phyloP scores from a whole-genome alignment of 202 grass and related monocot genomes.

The Eragrostis tef region DNA sequence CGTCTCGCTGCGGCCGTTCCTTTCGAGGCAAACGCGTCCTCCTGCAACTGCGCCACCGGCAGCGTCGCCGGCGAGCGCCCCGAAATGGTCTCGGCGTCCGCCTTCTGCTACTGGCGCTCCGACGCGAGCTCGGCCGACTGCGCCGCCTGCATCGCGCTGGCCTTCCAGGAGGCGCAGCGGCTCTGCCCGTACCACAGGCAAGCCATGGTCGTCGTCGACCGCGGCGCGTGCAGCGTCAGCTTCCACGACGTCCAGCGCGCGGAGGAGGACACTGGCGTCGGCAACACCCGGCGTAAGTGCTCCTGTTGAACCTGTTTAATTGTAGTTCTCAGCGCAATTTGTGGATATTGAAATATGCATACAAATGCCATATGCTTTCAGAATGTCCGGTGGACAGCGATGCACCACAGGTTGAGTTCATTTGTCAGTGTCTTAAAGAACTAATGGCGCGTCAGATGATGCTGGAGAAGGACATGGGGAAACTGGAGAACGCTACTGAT shows the following conservation, averaged over 20 bases:
- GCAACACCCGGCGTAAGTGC: not conserved
- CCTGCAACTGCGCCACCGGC: not conserved
- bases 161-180: slow-evolving; percentile 15
- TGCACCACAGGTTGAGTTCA: not conserved
- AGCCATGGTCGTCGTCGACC: slow-evolving; percentile 31
- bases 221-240: slow-evolving; percentile 15
- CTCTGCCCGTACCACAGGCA: slow-evolving; percentile 35
- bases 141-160: slow-evolving; percentile 15
- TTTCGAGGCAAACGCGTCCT: slow-evolving; percentile 2
- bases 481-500: not conserved
- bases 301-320: not conserved
- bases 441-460: not conserved
- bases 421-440: no score
- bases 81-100: not conserved
- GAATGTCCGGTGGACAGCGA: not conserved
- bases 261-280: slow-evolving; percentile 8
- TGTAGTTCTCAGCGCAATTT: not conserved
- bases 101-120: slow-evolving; percentile 36
- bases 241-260: slow-evolving; percentile 4
- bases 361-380: not conserved
- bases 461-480: not conserved
- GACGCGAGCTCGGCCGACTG: slow-evolving; percentile 16
- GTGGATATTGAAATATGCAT: no score
- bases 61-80: slow-evolving; percentile 25
- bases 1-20: not conserved